Conservation (phyloP, 1,284 basidiomycete species). For the Leccinum fallax region DNA sequence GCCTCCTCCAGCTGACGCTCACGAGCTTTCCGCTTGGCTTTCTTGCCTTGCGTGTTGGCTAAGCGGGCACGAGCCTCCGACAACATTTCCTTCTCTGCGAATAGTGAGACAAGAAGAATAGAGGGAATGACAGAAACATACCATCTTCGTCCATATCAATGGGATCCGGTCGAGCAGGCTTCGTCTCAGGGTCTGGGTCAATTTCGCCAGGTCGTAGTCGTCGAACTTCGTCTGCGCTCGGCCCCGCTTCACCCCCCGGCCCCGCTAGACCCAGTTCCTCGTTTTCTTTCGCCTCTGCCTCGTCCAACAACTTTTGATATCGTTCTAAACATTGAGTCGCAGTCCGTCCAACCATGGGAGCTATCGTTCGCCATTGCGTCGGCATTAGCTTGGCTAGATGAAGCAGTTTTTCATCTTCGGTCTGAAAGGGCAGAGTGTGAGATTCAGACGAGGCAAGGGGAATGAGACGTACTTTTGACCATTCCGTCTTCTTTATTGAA, state of each 20-base stretch:
- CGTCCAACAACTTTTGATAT: conserved; percentile 97
- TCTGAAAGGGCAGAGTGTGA: conserved; percentile 44
- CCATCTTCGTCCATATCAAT: conserved; percentile 99
- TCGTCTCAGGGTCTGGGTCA: conserved; percentile 98
- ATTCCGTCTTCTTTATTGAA: conserved; percentile 99
- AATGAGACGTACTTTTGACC: conserved; percentile 77
- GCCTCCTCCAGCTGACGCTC: conserved; percentile 98
- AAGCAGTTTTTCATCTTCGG: conserved; percentile 97
- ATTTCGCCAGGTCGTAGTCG: conserved; percentile 94
- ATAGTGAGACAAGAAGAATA: conserved; percentile 4
- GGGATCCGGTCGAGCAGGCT: conserved; percentile 96
- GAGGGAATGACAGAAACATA: conserved; percentile 35
- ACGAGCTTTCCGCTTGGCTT: conserved; percentile 97
- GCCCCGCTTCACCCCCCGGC: conserved; percentile 78
- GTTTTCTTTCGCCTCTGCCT: conserved; percentile 94
- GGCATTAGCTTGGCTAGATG: conserved; percentile 99
- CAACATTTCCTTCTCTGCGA: conserved; percentile 97
- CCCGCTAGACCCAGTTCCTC: conserved; percentile 91
- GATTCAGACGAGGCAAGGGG: background rate
- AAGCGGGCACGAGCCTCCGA: conserved; percentile 97
- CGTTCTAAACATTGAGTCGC: conserved; percentile 98
- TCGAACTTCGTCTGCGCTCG: conserved; percentile 89
- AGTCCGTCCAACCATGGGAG: conserved; percentile 98
- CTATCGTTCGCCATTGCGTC: conserved; percentile 99
- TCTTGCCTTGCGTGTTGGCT: conserved; percentile 99